phyloP scores from a whole-genome alignment of 2,329 filamentous ascomycete genomes.

The Cyphellophora attinorum region DNA sequence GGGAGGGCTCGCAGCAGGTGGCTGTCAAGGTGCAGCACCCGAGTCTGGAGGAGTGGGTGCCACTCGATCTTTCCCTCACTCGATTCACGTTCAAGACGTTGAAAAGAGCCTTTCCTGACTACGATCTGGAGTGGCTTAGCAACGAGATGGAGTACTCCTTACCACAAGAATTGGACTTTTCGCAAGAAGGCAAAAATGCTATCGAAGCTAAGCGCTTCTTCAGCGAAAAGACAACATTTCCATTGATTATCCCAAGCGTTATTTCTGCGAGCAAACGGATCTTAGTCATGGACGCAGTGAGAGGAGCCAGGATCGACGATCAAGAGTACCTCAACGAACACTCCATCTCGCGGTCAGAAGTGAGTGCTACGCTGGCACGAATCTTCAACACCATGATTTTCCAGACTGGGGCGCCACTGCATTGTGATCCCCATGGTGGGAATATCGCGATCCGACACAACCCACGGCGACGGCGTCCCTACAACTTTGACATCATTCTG shows the following conservation, averaged over 20 bases:
- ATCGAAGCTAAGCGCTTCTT: slow-evolving; percentile 73
- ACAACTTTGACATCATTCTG: slow-evolving; percentile 87
- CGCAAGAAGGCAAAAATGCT: slow-evolving; percentile 76
- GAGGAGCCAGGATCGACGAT: slow-evolving; percentile 80
- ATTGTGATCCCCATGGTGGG: slow-evolving; percentile 94
- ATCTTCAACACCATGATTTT: slow-evolving; percentile 99
- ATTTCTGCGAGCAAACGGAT: slow-evolving; percentile 84
- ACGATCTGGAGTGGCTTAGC: slow-evolving; percentile 92
- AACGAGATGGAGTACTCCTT: slow-evolving; percentile 86
- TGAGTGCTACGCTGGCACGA: slow-evolving; percentile 77
- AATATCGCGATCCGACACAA: slow-evolving; percentile 90
- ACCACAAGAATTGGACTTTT: slow-evolving; percentile 85
- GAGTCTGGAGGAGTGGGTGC: slow-evolving; percentile 77
- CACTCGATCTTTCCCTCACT: slow-evolving; percentile 77
- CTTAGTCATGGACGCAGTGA: slow-evolving; percentile 88
- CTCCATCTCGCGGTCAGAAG: slow-evolving; percentile 86
- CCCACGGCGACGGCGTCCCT: slow-evolving; percentile 42
- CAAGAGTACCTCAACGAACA: slow-evolving; percentile 75
- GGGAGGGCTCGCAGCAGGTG: slow-evolving; percentile 72
- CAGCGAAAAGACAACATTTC: slow-evolving; percentile 59
- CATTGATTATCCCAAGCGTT: slow-evolving; percentile 80
- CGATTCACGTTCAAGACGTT: slow-evolving; percentile 80
- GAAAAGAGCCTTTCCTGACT: slow-evolving; percentile 91
- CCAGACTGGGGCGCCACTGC: slow-evolving; percentile 73
- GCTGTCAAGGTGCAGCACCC: slow-evolving; percentile 98